Conservation (phyloP, 2,329 filamentous ascomycete genomes). For the Verruconis gallopava region DNA sequence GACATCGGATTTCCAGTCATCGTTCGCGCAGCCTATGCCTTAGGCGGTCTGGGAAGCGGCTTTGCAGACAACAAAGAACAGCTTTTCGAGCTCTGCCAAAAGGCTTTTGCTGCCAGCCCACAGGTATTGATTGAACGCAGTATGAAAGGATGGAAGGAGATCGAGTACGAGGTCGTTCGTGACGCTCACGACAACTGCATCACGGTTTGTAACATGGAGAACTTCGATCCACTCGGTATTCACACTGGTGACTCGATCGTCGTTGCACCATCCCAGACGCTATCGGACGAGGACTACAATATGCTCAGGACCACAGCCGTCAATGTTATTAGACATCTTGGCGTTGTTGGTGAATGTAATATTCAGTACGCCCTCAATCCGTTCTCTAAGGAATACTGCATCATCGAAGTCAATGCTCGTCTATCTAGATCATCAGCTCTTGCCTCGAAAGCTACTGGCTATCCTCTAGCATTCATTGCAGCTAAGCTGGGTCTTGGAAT, state of each 20-base stretch:
- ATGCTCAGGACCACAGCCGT: conserved; percentile 96
- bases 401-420: conserved; percentile 97
- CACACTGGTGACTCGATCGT: conserved; percentile 98
- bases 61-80: conserved; percentile 83
- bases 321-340: conserved; percentile 92
- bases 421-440: conserved; percentile 89
- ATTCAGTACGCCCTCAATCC: conserved; percentile 97
- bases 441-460: conserved; percentile 93
- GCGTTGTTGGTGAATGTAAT: conserved; percentile 97
- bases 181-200: conserved; percentile 97
- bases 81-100: conserved; percentile 77
- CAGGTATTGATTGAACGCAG: conserved; percentile 94
- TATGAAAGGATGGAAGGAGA: conserved; percentile 99
- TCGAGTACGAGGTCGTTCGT: conserved; percentile 96
- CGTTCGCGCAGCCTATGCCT: conserved; percentile 86
- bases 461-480: conserved; percentile 89
- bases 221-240: conserved; percentile 95
- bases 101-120: conserved; percentile 87
- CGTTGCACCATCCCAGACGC: conserved; percentile 89
- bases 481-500: conserved; percentile 93
- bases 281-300: conserved; percentile 97
- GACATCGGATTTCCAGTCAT: conserved; percentile 94
- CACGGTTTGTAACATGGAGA: conserved; percentile 99
- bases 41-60: conserved; percentile 88
- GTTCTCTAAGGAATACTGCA: conserved; percentile 91